Conservation (phyloP, 192 early-diverging fungal genomes). For the Coemansia asiatica region DNA sequence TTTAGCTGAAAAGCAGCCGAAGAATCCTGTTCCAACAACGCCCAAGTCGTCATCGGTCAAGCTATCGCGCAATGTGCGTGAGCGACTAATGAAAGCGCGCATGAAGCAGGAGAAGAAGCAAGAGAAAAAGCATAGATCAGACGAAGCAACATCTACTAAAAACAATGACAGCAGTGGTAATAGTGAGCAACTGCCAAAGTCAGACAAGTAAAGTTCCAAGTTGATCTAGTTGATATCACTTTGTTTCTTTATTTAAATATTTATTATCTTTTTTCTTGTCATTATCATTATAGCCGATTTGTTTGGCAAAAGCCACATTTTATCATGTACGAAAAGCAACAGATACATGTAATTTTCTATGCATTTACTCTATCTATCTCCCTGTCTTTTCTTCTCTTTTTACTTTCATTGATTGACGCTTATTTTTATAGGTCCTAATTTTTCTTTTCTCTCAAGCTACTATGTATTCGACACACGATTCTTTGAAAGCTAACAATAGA, state of each 20-base stretch:
- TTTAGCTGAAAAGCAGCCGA: background rate
- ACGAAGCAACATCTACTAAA: background rate
- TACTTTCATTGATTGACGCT: background rate
- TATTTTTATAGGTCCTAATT: background rate
- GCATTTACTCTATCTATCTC: too few species aligned
- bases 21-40: background rate
- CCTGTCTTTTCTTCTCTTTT: too few species aligned
- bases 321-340: background rate
- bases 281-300: background rate
- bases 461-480: too few species aligned
- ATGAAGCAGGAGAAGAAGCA: constrained; percentile 50
- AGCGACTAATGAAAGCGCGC: constrained; percentile 45
- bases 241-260: background rate
- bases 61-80: constrained; percentile 40
- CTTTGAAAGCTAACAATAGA: too few species aligned
- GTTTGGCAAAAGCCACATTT: background rate
- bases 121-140: constrained; percentile 15
- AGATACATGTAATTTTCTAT: background rate
- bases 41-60: constrained; percentile 13
- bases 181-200: background rate
- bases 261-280: background rate
- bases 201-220: too few species aligned
- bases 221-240: background rate
- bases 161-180: background rate
- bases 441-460: background rate